Evolutionary conservation across 2,329 filamentous ascomycete genomes (phyloP), one percentile per base, ranked within the genome.

Genomic region (Paracorniculantispora psalliotae): DNA sequence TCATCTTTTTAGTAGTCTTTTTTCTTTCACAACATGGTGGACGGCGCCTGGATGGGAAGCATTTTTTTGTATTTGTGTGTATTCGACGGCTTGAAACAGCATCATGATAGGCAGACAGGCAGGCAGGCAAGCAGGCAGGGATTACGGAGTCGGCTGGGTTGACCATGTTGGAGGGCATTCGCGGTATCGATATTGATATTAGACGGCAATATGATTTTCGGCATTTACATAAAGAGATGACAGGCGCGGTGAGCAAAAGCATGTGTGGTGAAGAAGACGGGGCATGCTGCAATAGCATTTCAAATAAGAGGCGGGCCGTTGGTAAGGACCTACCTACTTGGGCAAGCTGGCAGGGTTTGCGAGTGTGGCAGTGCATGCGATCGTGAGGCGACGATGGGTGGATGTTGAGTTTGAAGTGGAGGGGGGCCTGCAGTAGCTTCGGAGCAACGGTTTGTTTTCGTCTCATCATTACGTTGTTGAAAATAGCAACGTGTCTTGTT

Each of bases 121-220:
- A 6, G 23, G n/a, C n/a, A n/a, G n/a, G n/a, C n/a, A n/a, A n/a
- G n/a, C n/a, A n/a, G 49, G 25, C 12, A 52, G 12, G 23, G 21
- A 46, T 33, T 33, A 30, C 25, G 47, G 55, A 19, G 47, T 51
- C 26, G n/a, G 26, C n/a, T 43, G 25, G 35, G 33, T 28, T 46
- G 35, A 13, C 35, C 46, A 43, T 35, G 23, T 57, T 47, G 25
- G 23, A 44, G n/a, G n/a, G 56, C 28, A 58, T 44, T 17, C 43
- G 47, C 25, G 44, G 55, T 46, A 58, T 28, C 17, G 47, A 28
- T 28, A 51, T 58, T 46, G 47, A 51, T 58, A 52, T 46, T 51
- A 28, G 52, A 9, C 26, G 19, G 35, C 43, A 48, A 50, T 50
- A 44, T 53, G n/a, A 51, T 43, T 50, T 46, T 25, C 17, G 26